phyloP scores from a whole-genome alignment of 306 rosid species.

The Carpinus fangiana region DNA sequence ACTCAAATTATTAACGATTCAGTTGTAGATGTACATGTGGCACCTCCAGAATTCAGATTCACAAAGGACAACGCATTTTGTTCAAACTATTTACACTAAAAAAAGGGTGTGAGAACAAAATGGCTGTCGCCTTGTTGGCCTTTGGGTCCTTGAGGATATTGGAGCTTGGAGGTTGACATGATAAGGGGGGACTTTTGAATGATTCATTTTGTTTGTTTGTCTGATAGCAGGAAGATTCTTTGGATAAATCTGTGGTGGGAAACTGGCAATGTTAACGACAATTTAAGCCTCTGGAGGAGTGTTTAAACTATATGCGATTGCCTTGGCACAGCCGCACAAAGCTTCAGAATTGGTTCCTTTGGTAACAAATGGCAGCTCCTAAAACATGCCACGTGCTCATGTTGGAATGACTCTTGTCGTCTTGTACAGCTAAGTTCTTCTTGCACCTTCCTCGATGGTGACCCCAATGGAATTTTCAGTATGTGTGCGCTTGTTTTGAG shows the following conservation, averaged over 20 bases:
- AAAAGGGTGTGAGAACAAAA: no score
- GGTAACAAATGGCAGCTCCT: constrained; percentile 26
- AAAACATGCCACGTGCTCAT: constrained; percentile 31
- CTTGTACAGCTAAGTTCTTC: constrained; percentile 31
- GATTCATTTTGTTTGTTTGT: no score
- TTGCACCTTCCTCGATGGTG: constrained; percentile 21
- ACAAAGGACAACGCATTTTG: no score
- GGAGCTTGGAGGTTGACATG: no score
- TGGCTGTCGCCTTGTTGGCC: no score
- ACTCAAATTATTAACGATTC: no score
- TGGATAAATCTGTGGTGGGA: constrained; percentile 12
- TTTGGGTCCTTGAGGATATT: no score
- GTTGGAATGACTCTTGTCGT: constrained; percentile 37
- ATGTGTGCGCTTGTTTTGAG: neutral
- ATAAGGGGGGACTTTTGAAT: no score
- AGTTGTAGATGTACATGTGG: no score
- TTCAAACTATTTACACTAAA: no score
- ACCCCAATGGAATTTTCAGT: constrained; percentile 20
- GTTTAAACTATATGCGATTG: neutral
- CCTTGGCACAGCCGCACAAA: no score
- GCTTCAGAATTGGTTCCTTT: constrained; percentile 26
- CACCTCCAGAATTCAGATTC: no score
- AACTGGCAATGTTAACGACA: constrained; percentile 37
- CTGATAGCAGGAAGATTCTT: neutral
- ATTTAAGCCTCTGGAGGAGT: constrained; percentile 12